A percentile compares a stretch with the other conserved stretches of the same genome.
Evolutionary conservation across 2,329 filamentous ascomycete genomes (phyloP).

Genomic region (Neopestalotiopsis sp.): DNA sequence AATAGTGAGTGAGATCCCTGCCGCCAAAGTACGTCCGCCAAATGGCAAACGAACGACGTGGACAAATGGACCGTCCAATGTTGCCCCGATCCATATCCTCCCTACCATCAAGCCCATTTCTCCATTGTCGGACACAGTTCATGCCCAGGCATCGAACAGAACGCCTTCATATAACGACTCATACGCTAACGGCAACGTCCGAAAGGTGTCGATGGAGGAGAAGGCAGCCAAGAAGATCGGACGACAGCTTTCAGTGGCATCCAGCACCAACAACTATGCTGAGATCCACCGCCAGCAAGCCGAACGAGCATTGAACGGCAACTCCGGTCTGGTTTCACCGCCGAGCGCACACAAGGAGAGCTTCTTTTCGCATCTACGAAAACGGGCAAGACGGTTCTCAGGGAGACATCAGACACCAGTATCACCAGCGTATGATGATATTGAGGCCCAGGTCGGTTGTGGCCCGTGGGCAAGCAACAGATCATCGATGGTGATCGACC

Average conservation of each 20-base stretch:
- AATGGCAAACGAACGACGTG: conserved; percentile 88
- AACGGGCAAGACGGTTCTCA: conserved; percentile 89
- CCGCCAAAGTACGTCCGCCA: conserved; percentile 54
- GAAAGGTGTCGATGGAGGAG: conserved; percentile 55
- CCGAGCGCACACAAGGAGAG: conserved; percentile 86
- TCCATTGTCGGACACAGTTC: conserved; percentile 92
- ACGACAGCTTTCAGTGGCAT: conserved; percentile 89
- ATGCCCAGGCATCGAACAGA: conserved; percentile 80
- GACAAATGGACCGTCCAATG: conserved; percentile 81
- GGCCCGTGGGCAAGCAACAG: conserved; percentile 87
- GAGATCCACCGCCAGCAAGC: conserved; percentile 90
- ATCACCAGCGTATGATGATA: conserved; percentile 81
- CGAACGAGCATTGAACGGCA: conserved; percentile 86
- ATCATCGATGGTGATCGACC: conserved; percentile 81
- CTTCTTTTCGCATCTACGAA: conserved; percentile 97
- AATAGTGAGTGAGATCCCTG: conserved; percentile 44
- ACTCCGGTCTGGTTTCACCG: conserved; percentile 76
- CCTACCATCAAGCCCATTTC: conserved; percentile 95
- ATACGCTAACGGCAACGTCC: conserved; percentile 47
- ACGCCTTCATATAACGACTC: conserved; percentile 59
- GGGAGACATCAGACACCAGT: conserved; percentile 85
- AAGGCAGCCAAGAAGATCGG: conserved; percentile 89
- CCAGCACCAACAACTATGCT: conserved; percentile 89
- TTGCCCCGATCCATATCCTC: conserved; percentile 92
- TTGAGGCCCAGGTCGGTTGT: conserved; percentile 92